phyloP scores from a whole-genome alignment of 352 stramenopile species.

The Phytophthora cryptogea region DNA sequence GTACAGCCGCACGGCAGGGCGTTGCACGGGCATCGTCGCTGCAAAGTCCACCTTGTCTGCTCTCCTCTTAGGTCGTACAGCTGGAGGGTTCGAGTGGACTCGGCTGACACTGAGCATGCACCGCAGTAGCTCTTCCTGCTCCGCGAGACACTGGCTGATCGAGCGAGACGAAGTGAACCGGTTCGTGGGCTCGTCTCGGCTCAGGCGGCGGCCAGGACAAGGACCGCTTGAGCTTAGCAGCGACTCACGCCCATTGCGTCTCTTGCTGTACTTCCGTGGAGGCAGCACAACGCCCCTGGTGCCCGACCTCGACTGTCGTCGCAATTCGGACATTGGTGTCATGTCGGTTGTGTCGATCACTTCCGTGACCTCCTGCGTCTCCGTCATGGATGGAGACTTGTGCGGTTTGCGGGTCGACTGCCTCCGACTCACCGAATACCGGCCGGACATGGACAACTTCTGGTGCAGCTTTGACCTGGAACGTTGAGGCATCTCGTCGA shows the following conservation, averaged over 20 bases:
- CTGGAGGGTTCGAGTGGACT: constrained; percentile 26
- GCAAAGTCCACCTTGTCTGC: constrained; percentile 25
- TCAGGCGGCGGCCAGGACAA: constrained; percentile 13
- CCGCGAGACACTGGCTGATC: constrained; percentile 45
- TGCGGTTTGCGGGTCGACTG: constrained; percentile 20
- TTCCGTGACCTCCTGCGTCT: constrained; percentile 40
- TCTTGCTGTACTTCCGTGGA: constrained; percentile 23
- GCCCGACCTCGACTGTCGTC: constrained; percentile 10
- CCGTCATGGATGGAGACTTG: not conserved
- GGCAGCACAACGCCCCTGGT: constrained; percentile 8
- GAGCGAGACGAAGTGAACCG: constrained; percentile 35
- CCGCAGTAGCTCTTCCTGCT: constrained; percentile 46
- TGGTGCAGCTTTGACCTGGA: constrained; percentile 28
- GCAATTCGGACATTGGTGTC: constrained; percentile 35
- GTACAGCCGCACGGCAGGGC: constrained; percentile 27
- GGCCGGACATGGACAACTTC: constrained; percentile 29
- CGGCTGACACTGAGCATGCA: constrained; percentile 41
- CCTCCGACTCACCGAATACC: constrained; percentile 22
- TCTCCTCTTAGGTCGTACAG: constrained; percentile 15
- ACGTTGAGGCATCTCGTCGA: constrained; percentile 32
- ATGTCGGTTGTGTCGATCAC: constrained; percentile 62
- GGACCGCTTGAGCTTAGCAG: constrained; percentile 24
- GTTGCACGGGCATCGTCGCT: constrained; percentile 28
- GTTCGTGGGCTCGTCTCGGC: constrained; percentile 21
- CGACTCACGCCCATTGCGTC: constrained; percentile 19